These are phyloP conservation scores for Penicillium angulare DNA, from an alignment of 495 filamentous ascomycete species.

Conservation along the genomic window DNA sequence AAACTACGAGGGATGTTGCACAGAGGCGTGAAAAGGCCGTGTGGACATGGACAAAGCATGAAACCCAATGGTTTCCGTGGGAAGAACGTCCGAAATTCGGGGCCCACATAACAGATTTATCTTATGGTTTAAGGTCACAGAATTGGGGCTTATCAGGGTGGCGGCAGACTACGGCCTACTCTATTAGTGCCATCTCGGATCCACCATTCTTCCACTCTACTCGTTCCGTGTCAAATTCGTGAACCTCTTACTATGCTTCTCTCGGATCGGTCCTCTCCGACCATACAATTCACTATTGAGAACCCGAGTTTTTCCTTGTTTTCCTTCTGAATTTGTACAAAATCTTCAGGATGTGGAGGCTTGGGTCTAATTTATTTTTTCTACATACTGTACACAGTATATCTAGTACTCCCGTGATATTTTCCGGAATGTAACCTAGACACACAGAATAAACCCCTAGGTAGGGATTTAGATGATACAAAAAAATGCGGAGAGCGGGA, in stretches of 20 bases:
- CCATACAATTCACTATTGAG: neutral
- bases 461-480: neutral
- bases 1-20: too few relatives aligned
- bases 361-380: too few relatives aligned
- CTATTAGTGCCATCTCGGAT: neutral
- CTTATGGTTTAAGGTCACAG: conserved; percentile 45
- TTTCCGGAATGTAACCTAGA: conserved; percentile 12
- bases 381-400: too few relatives aligned
- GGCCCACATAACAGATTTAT: conserved; percentile 27
- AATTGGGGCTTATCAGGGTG: conserved; percentile 34
- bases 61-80: conserved; percentile 16
- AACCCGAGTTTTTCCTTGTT: neutral
- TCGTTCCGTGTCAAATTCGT: conserved; percentile 14
- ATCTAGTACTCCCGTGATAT: too few relatives aligned
- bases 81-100: conserved; percentile 40
- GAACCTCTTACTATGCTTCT: neutral
- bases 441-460: neutral
- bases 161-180: conserved; percentile 8
- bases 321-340: too few relatives aligned
- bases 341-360: neutral
- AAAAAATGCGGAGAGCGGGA: conserved; percentile 2
- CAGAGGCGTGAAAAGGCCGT: conserved; percentile 3
- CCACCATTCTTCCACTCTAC: neutral
- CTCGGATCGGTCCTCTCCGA: conserved; percentile 32
- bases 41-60: conserved; percentile 1